Conservation (phyloP, 179 eudicot genomes). For the Silene noctiflora region DNA sequence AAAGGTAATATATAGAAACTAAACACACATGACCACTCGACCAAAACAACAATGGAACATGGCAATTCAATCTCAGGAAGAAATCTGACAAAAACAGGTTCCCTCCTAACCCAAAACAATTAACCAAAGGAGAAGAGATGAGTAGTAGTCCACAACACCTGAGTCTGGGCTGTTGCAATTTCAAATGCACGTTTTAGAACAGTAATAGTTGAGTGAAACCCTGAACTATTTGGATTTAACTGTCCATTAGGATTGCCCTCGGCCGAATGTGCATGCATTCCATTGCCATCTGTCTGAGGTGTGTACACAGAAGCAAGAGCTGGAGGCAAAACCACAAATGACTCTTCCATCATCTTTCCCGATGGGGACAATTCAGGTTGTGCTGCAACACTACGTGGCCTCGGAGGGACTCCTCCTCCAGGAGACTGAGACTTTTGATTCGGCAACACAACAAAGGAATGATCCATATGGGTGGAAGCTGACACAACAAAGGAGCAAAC, state of each 20-base stretch:
- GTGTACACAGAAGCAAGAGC: constrained; percentile 93
- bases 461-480: constrained; percentile 82
- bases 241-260: constrained; percentile 55
- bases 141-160: constrained; percentile 33
- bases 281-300: constrained; percentile 24
- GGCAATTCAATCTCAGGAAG: neutral
- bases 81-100: neutral
- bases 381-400: constrained; percentile 58
- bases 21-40: neutral
- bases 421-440: constrained; percentile 58
- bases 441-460: constrained; percentile 92
- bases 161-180: constrained; percentile 80
- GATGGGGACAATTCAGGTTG: constrained; percentile 53
- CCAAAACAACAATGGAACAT: neutral
- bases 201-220: constrained; percentile 77
- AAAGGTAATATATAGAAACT: neutral
- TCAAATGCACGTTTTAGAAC: constrained; percentile 88
- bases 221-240: constrained; percentile 61
- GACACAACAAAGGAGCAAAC: no score
- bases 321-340: constrained; percentile 96
- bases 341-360: constrained; percentile 88
- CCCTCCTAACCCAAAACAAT: neutral
- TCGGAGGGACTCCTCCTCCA: constrained; percentile 73
- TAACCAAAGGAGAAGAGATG: neutral
- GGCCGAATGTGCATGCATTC: constrained; percentile 1